Percentiles rank a stretch among this genome's conserved stretches.
Evolutionary conservation across 768 basidiomycete genomes (phyloP).

Genomic region (Naganishia antarctica): DNA sequence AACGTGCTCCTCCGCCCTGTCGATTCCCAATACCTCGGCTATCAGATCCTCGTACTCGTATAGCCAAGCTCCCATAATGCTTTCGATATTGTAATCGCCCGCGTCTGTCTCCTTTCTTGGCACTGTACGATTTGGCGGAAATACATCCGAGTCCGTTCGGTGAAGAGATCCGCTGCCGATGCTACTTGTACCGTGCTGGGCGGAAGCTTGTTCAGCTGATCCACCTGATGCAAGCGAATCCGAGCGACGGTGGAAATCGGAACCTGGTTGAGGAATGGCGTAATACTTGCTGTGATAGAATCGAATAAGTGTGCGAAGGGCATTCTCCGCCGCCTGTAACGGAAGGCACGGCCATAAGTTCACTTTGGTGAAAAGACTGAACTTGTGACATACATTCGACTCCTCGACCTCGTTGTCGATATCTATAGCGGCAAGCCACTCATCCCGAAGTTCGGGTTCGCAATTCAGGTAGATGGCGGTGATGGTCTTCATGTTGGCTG

Average conservation of each 20-base stretch:
- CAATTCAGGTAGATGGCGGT: constrained; percentile 97
- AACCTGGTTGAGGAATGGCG: constrained; percentile 70
- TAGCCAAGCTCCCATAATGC: constrained; percentile 74
- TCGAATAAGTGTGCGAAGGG: constrained; percentile 84
- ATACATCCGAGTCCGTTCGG: constrained; percentile 71
- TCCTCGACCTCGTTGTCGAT: constrained; percentile 82
- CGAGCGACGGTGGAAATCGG: constrained; percentile 48
- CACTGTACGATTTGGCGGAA: constrained; percentile 79
- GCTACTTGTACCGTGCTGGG: constrained; percentile 25
- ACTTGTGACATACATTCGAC: constrained; percentile 64
- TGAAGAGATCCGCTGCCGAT: constrained; percentile 23
- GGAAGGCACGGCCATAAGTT: too few relatives aligned
- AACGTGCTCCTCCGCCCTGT: constrained; percentile 48
- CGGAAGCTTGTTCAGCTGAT: constrained; percentile 27
- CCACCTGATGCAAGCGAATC: constrained; percentile 43
- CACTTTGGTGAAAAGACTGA: neutral
- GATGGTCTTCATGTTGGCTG: constrained; percentile 99
- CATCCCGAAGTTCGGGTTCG: constrained; percentile 90
- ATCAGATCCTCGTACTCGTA: constrained; percentile 96
- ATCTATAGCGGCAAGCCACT: constrained; percentile 92
- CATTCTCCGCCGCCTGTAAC: constrained; percentile 94
- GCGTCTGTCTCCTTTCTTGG: constrained; percentile 67
- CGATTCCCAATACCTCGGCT: constrained; percentile 50
- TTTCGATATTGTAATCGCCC: constrained; percentile 83
- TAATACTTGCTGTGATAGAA: constrained; percentile 84